Percentiles rank a stretch among this genome's conserved stretches.
These are phyloP conservation scores for Globisporangium splendens DNA, from an alignment of 352 stramenopile species.

Conservation along the genomic window DNA sequence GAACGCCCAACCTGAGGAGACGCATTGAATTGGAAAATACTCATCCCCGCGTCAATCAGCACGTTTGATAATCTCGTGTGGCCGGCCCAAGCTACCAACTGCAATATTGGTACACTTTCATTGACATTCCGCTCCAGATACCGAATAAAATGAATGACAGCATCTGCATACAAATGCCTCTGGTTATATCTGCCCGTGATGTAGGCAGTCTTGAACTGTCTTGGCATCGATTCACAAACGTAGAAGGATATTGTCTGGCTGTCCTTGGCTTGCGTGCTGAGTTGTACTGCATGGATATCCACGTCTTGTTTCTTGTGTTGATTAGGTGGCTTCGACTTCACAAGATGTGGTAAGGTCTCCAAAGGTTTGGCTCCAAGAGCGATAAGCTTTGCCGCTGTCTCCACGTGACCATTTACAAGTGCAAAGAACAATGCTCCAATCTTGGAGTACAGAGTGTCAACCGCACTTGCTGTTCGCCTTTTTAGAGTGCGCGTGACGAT, in stretches of 20 bases:
- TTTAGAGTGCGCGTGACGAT: background rate
- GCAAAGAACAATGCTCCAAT: conserved; percentile 45
- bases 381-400: conserved; percentile 54
- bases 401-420: conserved; percentile 43
- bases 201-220: conserved; percentile 15
- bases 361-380: conserved; percentile 49
- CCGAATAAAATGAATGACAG: conserved; percentile 29
- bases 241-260: conserved; percentile 7
- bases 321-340: conserved; percentile 12
- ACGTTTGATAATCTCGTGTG: conserved; percentile 26
- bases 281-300: background rate
- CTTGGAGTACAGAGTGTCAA: conserved; percentile 11
- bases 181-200: conserved; percentile 1
- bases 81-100: conserved; percentile 34
- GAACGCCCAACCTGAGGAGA: background rate
- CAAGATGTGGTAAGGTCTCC: conserved; percentile 34
- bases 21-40: conserved; percentile 22
- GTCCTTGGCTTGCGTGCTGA: background rate
- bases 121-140: conserved; percentile 51
- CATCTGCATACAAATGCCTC: background rate
- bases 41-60: conserved; percentile 46
- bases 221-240: conserved; percentile 23
- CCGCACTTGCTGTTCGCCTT: background rate
- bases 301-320: background rate
- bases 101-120: conserved; percentile 29